Evolutionary conservation across 192 early-diverging fungal genomes (phyloP), one percentile per base, ranked within the genome.

Genomic region (Backusella macrospora): DNA sequence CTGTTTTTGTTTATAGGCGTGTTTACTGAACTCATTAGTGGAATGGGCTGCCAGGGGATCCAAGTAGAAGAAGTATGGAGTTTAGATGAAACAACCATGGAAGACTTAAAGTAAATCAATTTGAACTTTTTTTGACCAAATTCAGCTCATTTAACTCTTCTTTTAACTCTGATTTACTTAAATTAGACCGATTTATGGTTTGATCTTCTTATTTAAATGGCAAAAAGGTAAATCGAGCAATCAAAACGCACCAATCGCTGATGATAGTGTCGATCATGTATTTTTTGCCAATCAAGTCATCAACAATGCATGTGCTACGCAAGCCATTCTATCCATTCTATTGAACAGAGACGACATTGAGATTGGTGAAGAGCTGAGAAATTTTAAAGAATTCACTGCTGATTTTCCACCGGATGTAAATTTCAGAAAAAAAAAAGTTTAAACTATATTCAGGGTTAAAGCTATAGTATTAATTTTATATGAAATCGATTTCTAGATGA

Each of bases 141-240:
- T 34, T 34, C 29, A 34, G 29, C 2, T 34, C 29, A 34, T 1
- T 34, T 34, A 34, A 38, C 38, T 45, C 38, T 46, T 46, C 21
- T 71, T 18, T 26, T 10, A 52, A 46, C 4, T 52, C 21, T 64
- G 29, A 34, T 34, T 34, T 34, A 2, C 29, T 34, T 34, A 34
- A 34, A 14, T 38, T 73, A 88, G 89, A 52, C 86, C 88, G 13
- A 83, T 95, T 10, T 90, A 90, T 81, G 94, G 94, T 15, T 82
- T 95, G 45, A 92, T 95, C 71, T 95, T 95, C 72, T 79, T 95
- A 59, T 95, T 95, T 82, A 93, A 94, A 65, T 93, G 89, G 90
- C 86, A 89, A 72, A 78, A 82, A 15, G 44, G 44, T 3, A 47
- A 47, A 26, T 29, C 21, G 8, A 81, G 72, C 59, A 29, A 66